phyloP scores from a whole-genome alignment of 177 flowering plant genomes.

The Tripterygium wilfordii region DNA sequence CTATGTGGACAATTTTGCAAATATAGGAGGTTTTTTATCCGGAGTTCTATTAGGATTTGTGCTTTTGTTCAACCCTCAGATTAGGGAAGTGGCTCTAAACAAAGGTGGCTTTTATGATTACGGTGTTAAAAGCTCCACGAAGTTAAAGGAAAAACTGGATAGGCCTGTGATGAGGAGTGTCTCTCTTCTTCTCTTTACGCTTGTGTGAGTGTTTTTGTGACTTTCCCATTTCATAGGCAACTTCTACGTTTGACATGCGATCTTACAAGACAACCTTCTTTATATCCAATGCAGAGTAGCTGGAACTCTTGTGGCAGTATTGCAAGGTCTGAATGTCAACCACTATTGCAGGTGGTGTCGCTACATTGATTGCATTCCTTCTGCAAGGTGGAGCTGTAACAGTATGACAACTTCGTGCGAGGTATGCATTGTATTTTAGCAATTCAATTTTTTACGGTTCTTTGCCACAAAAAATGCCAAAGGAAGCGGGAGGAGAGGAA shows the following conservation, averaged over 20 bases:
- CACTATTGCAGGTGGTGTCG: slow-evolving; percentile 67
- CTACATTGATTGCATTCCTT: slow-evolving; percentile 61
- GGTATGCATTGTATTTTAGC: slow-evolving; percentile 31
- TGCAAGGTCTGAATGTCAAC: slow-evolving; percentile 43
- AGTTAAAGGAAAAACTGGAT: slow-evolving; percentile 52
- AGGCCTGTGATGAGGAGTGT: slow-evolving; percentile 44
- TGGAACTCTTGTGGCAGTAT: slow-evolving; percentile 42
- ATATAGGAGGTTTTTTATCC: slow-evolving; percentile 62
- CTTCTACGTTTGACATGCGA: background rate
- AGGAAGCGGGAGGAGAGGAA: no score
- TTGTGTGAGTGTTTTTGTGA: slow-evolving; percentile 61
- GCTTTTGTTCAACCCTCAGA: slow-evolving; percentile 50
- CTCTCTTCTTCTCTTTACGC: slow-evolving; percentile 42
- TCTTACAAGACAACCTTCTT: background rate
- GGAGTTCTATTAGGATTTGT: slow-evolving; percentile 70
- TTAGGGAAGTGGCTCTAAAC: slow-evolving; percentile 22
- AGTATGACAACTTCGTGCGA: slow-evolving; percentile 41
- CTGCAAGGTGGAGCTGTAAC: slow-evolving; percentile 67
- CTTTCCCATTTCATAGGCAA: no score
- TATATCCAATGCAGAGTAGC: slow-evolving; percentile 44
- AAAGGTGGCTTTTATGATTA: slow-evolving; percentile 49
- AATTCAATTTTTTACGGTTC: background rate
- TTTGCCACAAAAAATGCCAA: background rate
- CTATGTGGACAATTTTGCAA: slow-evolving; percentile 62
- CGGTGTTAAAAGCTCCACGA: slow-evolving; percentile 27